These are phyloP conservation scores for Lolium rigidum DNA, from an alignment of 176 grass and related monocot species.

Conservation along the genomic window DNA sequence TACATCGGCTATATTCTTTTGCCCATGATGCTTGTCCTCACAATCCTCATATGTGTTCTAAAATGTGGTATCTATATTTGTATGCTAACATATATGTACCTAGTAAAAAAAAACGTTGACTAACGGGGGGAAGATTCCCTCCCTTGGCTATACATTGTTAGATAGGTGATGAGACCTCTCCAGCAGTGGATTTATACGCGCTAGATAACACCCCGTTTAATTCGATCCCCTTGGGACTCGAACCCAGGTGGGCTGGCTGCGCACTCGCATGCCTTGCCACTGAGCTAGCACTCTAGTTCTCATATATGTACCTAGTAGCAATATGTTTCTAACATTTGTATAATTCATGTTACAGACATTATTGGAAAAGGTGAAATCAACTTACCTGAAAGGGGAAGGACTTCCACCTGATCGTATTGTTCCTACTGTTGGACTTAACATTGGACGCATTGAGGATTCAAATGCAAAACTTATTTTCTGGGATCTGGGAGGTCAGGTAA, in stretches of 20 bases:
- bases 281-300: too few species aligned
- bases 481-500: constrained; percentile 97
- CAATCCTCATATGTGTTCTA: background rate
- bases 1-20: background rate
- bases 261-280: too few species aligned
- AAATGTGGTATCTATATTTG: background rate
- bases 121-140: too few species aligned
- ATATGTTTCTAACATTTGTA: background rate
- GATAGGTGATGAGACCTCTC: too few species aligned
- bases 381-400: constrained; percentile 75
- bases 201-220: too few species aligned
- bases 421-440: constrained; percentile 94
- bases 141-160: too few species aligned
- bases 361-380: constrained; percentile 86
- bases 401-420: constrained; percentile 79
- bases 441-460: constrained; percentile 82
- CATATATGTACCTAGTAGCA: constrained; percentile 14
- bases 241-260: too few species aligned
- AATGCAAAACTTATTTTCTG: constrained; percentile 93
- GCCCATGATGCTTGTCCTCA: constrained; percentile 2
- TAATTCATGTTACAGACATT: constrained; percentile 61
- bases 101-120: too few species aligned
- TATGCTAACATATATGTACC: background rate
- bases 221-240: too few species aligned
- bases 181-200: too few species aligned